Conservation (phyloP, 441 rosid genomes). For the Bruguiera hainesii region DNA sequence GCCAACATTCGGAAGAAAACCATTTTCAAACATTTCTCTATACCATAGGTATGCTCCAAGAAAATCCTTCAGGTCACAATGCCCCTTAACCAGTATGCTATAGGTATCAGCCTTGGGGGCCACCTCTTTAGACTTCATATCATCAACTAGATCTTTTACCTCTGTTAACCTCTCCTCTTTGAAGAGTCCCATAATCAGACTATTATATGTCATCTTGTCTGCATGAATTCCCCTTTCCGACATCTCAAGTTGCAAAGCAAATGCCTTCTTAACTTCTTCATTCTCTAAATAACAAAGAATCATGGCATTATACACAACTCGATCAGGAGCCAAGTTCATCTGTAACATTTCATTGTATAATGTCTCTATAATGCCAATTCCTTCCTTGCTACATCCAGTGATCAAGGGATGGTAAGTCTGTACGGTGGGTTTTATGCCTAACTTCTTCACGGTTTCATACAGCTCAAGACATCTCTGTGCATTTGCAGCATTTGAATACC, state of each 20-base stretch:
- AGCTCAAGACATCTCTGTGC: slow-evolving; percentile 49
- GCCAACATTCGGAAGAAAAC: slow-evolving; percentile 35
- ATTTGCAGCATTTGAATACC: slow-evolving; percentile 49
- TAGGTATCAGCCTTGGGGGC: slow-evolving; percentile 66
- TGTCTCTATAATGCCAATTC: slow-evolving; percentile 40
- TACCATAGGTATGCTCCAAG: slow-evolving; percentile 64
- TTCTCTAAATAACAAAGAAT: slow-evolving; percentile 48
- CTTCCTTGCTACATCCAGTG: slow-evolving; percentile 45
- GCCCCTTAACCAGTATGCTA: slow-evolving; percentile 52
- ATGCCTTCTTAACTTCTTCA: slow-evolving; percentile 48
- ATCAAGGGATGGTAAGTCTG: slow-evolving; percentile 59
- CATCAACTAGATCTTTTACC: slow-evolving; percentile 39
- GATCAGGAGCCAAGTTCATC: slow-evolving; percentile 54
- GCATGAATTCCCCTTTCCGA: slow-evolving; percentile 38
- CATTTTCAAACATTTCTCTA: slow-evolving; percentile 58
- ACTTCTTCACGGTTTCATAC: slow-evolving; percentile 57
- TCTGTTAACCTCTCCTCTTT: slow-evolving; percentile 40
- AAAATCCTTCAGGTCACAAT: slow-evolving; percentile 48
- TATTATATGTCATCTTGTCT: slow-evolving; percentile 58
- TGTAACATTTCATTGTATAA: slow-evolving; percentile 50
- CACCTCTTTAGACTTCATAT: slow-evolving; percentile 51
- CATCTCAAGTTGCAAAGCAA: slow-evolving; percentile 50
- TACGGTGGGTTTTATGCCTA: slow-evolving; percentile 51
- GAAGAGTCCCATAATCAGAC: slow-evolving; percentile 55
- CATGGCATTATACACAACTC: slow-evolving; percentile 43